A percentile compares a stretch with the other conserved stretches of the same genome.
These are phyloP conservation scores for Cercophora sp. DNA, from an alignment of 495 filamentous ascomycete genomes.

Conservation along the genomic window DNA sequence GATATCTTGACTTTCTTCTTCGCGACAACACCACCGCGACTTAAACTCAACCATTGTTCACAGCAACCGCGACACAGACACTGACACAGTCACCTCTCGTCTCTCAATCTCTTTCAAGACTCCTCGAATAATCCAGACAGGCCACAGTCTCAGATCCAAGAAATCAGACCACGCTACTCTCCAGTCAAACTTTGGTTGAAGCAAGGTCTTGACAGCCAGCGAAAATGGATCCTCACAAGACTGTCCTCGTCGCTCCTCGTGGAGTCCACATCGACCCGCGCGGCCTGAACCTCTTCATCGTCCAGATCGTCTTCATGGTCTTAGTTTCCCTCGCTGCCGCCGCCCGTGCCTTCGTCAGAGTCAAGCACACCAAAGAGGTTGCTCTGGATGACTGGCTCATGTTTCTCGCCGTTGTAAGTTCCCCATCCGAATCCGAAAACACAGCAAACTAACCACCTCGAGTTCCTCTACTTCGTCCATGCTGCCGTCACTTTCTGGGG, in stretches of 20 bases:
- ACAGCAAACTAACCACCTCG: neutral
- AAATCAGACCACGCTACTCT: neutral
- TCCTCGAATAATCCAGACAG: no score
- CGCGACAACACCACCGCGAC: no score
- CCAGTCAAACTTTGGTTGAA: neutral
- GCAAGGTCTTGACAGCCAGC: neutral
- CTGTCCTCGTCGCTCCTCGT: neutral
- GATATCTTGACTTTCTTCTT: no score
- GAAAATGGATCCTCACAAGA: neutral
- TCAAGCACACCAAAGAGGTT: slow-evolving; percentile 18
- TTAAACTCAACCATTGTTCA: no score
- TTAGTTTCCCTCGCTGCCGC: slow-evolving; percentile 17
- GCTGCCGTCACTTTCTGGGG: slow-evolving; percentile 18
- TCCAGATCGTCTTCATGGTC: slow-evolving; percentile 24
- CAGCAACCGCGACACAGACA: no score
- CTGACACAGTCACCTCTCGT: no score
- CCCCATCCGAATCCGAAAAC: neutral
- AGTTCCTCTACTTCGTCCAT: slow-evolving; percentile 21
- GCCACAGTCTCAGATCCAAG: no score
- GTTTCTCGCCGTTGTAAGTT: slow-evolving; percentile 24
- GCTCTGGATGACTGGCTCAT: slow-evolving; percentile 28
- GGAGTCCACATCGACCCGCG: slow-evolving; percentile 14
- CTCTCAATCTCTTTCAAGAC: no score
- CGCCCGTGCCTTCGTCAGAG: slow-evolving; percentile 22
- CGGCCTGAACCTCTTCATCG: slow-evolving; percentile 21